phyloP scores from a whole-genome alignment of 768 basidiomycete genomes.

The Saitozyma podzolica region DNA sequence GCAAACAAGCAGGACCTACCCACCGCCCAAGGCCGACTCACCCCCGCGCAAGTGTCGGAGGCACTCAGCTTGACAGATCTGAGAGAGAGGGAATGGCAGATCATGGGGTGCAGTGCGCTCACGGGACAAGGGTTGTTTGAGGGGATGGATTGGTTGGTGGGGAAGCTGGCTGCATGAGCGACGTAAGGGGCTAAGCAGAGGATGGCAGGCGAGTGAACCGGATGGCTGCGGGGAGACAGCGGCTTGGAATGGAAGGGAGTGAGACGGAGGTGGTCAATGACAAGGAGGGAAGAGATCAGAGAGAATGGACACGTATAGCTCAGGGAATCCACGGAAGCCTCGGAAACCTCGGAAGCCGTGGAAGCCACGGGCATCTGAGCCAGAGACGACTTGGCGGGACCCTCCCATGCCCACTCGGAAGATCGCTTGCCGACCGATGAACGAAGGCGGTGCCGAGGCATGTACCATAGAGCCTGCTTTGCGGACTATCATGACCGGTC shows the following conservation, averaged over 20 bases:
- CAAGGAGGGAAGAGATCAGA: background rate
- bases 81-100: conserved; percentile 51
- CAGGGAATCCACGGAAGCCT: background rate
- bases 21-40: conserved; percentile 38
- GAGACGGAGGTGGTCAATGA: background rate
- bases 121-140: conserved; percentile 47
- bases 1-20: conserved; percentile 53
- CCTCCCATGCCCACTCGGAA: too few relatives aligned
- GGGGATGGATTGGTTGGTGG: conserved; percentile 51
- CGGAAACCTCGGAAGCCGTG: background rate
- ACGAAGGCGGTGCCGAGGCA: too few relatives aligned
- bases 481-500: too few relatives aligned
- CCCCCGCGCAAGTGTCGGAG: conserved; percentile 51
- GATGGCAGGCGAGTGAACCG: background rate
- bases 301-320: too few relatives aligned
- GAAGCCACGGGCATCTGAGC: too few relatives aligned
- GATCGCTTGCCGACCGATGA: too few relatives aligned
- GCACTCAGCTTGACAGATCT: conserved; percentile 49
- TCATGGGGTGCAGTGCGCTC: conserved; percentile 50
- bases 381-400: too few relatives aligned
- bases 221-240: background rate
- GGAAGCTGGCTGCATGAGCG: conserved; percentile 24
- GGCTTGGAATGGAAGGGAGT: background rate
- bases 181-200: background rate
- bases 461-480: too few relatives aligned